Base-by-base conservation (phyloP, 1,139 yeast species). In the Nakaseomyces delphensis region DNA sequence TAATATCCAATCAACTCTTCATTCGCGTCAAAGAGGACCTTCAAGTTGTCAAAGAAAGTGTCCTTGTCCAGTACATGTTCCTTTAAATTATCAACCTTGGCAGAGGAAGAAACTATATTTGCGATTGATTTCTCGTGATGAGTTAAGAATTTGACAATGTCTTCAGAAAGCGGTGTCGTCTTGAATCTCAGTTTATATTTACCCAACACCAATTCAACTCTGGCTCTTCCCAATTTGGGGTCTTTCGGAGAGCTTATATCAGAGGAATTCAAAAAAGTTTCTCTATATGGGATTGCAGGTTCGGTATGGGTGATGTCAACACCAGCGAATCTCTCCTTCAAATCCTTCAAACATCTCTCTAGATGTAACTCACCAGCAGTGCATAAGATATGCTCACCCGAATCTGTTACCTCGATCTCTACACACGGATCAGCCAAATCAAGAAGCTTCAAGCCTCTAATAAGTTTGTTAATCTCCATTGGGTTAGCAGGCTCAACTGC, bases 361-460 rank as follows among this genome's bases (percentile, higher is more conserved):
- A 89, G 68, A 65, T 89, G 97, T 48, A 89, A 70, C 61, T 89
- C 96, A 42, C 97, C 97, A n/a, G 96, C 96, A 14, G 94, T 87
- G 48, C 94, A 83, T 54, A 89, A 69, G 51, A 89, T 86, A 54
- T 83, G 83, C 62, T 89, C 97, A 46, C 97, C 97, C 9, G 83
- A 79, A 51, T 85, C 95, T 55, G 84, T 91, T 36, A 84, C 70
- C 54, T 76, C 82, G 52, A 89, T 83, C 56, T 85, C 87, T 29
- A 87, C 89, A 55, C 95, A 91, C 1, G 97, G 96, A 61, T 89
- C 97, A 0, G 97, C 91, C 51, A 79, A 81, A 44, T 91, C 79
- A 38, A 93, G 69, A 45, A 86, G 67, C 48, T 77, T 79, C 45
- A 93, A 69, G 0, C 98, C 99, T 32, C 71, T 70, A 45, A 82